Evolutionary conservation across 78 protist species (phyloP).

Genomic region (Dictyostelium purpureum): DNA sequence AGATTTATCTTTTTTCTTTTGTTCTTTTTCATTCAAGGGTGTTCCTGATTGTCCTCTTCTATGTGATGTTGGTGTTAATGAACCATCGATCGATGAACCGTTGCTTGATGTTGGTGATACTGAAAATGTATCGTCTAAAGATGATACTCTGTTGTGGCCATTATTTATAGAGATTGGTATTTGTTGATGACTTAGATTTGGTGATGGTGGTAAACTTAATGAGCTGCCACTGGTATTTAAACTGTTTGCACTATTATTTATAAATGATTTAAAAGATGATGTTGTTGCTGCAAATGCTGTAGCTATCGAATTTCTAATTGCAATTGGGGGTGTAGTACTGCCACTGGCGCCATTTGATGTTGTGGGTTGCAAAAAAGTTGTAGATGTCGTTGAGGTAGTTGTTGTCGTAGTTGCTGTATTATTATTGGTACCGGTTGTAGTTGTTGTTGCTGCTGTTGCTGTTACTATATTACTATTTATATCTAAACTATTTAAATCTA

Average conservation of each 20-base stretch:
- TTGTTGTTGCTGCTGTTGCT: not conserved
- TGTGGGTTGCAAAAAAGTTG: not conserved
- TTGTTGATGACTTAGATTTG: not conserved
- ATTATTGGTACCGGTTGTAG: not conserved
- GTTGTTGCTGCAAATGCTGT: not conserved
- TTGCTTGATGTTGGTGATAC: conserved; percentile 6
- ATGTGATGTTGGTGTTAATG: not conserved
- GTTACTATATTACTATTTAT: not conserved
- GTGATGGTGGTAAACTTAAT: not conserved
- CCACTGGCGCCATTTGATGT: not conserved
- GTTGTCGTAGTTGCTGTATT: not conserved
- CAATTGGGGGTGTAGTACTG: not conserved
- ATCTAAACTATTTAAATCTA: not conserved
- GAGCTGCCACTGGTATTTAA: not conserved
- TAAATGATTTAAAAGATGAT: conserved; percentile 11
- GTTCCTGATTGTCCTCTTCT: conserved; percentile 4
- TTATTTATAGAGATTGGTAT: not conserved
- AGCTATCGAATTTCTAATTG: not conserved
- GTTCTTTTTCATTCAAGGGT: conserved; percentile 29
- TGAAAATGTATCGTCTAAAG: not conserved
- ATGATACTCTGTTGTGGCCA: conserved; percentile 19
- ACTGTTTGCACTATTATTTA: not conserved
- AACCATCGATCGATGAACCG: not conserved
- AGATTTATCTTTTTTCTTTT: conserved; percentile 57
- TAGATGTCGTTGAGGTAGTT: not conserved